Base-by-base conservation (phyloP, 1,284 basidiomycete genomes). In the Inonotus obliquus region DNA sequence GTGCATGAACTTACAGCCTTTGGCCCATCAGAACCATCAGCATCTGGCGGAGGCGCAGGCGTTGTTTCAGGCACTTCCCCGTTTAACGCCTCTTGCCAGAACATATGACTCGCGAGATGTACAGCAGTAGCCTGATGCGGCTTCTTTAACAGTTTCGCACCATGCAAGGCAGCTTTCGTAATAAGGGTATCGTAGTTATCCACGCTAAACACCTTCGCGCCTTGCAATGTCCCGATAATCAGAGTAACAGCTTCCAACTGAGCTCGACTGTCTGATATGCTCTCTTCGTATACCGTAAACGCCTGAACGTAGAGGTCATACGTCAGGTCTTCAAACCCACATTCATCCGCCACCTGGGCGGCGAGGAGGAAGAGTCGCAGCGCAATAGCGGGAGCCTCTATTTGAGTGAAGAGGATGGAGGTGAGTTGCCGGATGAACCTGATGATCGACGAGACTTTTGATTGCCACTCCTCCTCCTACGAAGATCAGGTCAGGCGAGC, bases 291-390 rank as follows among this genome's bases (percentile, higher is more conserved):
- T 11, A 97, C 93, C 32, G 89, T 92, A 72, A 97, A 96, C 0
- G 94, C 94, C 72, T 96, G 93, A 7, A 97, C 95, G 70, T 95
- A 96, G 68, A 97, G 87, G 73, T 98, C 95, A 72, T 97, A 98
- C 25, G 92, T 87, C 61, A 97, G 84, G 70, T 97, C 94, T 73
- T 96, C 94, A 65, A 97, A 92, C 17, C 88, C 92, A 63, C 92
- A 93, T 70, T 94, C 92, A 70, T 96, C 95, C 0, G 94, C 84
- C 21, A 96, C 89, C 72, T 96, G 94, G 0, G 94, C 92, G 0
- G 94, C 89, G 59, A 97, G 87, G n/a, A 98, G 85, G 82, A 94
- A 97, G 0, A 98, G 81, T 0, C 94, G 89, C 5, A 97, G 82
- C 5, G 94, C 94, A 61, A 92, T 91, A 23, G 90, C 83, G 2